phyloP scores from a whole-genome alignment of 1,139 yeast genomes.

The Hanseniaspora sp. region DNA sequence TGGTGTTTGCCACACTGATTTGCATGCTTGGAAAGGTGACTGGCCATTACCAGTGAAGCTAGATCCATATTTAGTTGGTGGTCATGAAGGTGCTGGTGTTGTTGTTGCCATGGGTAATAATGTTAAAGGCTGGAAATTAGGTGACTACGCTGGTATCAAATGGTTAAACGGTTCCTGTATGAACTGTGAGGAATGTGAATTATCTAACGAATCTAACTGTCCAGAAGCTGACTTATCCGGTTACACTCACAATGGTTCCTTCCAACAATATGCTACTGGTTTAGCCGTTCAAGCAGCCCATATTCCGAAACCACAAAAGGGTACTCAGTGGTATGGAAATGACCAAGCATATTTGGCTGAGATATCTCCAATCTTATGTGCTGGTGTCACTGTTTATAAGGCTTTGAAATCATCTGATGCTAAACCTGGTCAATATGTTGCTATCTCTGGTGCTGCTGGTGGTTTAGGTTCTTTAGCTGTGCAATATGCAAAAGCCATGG shows the following conservation, averaged over 20 bases:
- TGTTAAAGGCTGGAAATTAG: conserved; percentile 49
- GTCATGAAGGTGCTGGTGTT: conserved; percentile 61
- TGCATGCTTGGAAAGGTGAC: conserved; percentile 64
- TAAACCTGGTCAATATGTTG: conserved; percentile 52
- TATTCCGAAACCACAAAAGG: conserved; percentile 33
- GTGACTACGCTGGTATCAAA: conserved; percentile 55
- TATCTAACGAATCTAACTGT: conserved; percentile 48
- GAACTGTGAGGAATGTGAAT: conserved; percentile 50
- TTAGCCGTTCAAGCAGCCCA: conserved; percentile 57
- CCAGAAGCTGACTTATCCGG: conserved; percentile 52
- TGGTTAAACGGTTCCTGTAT: conserved; percentile 58
- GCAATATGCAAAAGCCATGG: conserved; percentile 58
- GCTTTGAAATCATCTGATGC: conserved; percentile 52
- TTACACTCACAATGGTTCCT: conserved; percentile 58
- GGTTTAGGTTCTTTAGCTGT: conserved; percentile 57
- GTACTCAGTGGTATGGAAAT: conserved; percentile 12
- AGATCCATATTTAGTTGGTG: conserved; percentile 47
- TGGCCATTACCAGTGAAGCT: conserved; percentile 52
- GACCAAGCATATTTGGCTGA: conserved; percentile 45
- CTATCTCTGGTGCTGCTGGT: conserved; percentile 57
- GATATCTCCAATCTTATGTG: conserved; percentile 54
- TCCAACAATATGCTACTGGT: conserved; percentile 59
- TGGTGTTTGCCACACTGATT: conserved; percentile 61
- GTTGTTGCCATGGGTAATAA: conserved; percentile 50
- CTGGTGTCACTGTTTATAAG: conserved; percentile 59